Evolutionary conservation across 2,329 filamentous ascomycete genomes (phyloP).

Genomic region (Cladophialophora psammophila): DNA sequence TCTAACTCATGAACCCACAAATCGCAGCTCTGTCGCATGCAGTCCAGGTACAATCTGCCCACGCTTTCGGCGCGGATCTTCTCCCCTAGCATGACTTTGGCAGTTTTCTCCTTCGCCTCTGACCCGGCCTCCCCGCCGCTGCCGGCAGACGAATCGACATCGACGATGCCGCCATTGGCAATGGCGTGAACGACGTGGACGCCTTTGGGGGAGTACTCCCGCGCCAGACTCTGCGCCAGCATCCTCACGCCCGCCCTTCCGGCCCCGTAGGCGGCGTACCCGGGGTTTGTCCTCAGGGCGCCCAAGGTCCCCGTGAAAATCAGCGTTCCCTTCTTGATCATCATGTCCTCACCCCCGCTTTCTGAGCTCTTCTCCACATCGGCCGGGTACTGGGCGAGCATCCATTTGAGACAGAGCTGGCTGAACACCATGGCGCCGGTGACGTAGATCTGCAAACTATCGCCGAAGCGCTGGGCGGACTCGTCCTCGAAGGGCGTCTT

Average conservation of each 20-base stretch:
- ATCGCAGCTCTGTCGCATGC: conserved; percentile 57
- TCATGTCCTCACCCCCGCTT: conserved; percentile 46
- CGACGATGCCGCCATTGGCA: conserved; percentile 58
- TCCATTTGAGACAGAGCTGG: conserved; percentile 58
- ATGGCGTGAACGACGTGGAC: conserved; percentile 67
- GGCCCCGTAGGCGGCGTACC: conserved; percentile 64
- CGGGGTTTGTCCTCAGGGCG: conserved; percentile 61
- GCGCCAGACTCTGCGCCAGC: conserved; percentile 62
- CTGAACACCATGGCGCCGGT: conserved; percentile 64
- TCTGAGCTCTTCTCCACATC: conserved; percentile 41
- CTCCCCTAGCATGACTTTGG: conserved; percentile 60
- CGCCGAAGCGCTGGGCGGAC: conserved; percentile 58
- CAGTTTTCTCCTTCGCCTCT: conserved; percentile 56
- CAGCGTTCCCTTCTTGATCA: conserved; percentile 64
- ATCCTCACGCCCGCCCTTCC: conserved; percentile 61
- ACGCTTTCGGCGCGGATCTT: conserved; percentile 66
- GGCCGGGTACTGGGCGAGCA: conserved; percentile 49
- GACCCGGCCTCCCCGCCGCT: conserved; percentile 49
- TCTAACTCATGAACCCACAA: conserved; percentile 63
- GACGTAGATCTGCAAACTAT: conserved; percentile 60
- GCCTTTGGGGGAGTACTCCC: conserved; percentile 64
- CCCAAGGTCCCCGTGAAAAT: conserved; percentile 66
- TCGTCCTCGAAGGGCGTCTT: conserved; percentile 65
- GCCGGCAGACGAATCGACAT: conserved; percentile 20
- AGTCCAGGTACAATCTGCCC: conserved; percentile 63